phyloP scores from a whole-genome alignment of 495 filamentous ascomycete species.

The Penicillium malachiteum region DNA sequence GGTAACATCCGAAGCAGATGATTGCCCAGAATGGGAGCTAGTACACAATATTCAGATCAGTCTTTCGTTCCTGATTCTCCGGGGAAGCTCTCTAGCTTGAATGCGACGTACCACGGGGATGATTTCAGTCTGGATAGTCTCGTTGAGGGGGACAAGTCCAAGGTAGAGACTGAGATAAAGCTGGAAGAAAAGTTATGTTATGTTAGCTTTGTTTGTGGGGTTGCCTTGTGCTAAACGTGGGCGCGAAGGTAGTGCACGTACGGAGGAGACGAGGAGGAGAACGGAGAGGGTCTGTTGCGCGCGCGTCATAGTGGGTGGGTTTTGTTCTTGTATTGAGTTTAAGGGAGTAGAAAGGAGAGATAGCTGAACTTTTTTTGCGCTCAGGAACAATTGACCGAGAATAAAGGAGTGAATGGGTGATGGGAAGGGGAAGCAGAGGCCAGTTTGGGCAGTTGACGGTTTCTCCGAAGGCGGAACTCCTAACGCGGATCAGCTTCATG shows the following conservation, averaged over 20 bases:
- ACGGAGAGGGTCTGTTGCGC: slow-evolving; percentile 90
- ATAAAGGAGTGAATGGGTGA: slow-evolving; percentile 21
- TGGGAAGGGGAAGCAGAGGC: slow-evolving; percentile 9
- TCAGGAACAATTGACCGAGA: slow-evolving; percentile 17
- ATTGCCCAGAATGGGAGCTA: slow-evolving; percentile 91
- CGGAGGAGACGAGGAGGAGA: slow-evolving; percentile 81
- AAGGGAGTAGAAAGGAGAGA: slow-evolving; percentile 9
- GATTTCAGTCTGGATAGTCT: slow-evolving; percentile 54
- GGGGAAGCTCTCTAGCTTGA: neutral
- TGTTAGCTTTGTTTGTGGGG: neutral
- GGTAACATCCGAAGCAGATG: slow-evolving; percentile 89
- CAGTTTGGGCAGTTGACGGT: slow-evolving; percentile 17
- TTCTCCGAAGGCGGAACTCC: slow-evolving; percentile 15
- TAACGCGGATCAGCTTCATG: no score
- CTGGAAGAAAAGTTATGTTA: slow-evolving; percentile 42
- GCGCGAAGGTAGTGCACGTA: slow-evolving; percentile 40
- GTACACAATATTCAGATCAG: slow-evolving; percentile 1
- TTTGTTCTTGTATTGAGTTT: neutral
- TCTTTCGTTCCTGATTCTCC: neutral
- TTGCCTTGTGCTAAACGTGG: neutral
- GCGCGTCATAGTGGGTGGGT: slow-evolving; percentile 70
- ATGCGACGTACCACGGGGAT: slow-evolving; percentile 50
- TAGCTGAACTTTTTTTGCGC: neutral
- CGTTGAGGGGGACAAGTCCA: slow-evolving; percentile 79
- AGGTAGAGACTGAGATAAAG: slow-evolving; percentile 86